Evolutionary conservation across 192 early-diverging fungal species (phyloP).

Genomic region (Endogone sp.): DNA sequence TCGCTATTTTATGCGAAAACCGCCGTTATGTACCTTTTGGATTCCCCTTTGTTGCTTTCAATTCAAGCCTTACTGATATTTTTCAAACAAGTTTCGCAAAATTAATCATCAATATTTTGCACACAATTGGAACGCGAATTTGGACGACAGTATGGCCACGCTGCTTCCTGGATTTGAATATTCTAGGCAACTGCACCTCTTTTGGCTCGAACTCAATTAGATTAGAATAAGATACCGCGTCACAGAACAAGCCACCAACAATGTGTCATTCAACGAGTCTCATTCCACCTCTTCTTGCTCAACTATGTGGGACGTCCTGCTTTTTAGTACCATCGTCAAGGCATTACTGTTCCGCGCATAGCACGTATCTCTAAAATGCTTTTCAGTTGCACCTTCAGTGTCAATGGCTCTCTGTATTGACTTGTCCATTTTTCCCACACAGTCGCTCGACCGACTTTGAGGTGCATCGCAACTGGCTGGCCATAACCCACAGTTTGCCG

Average conservation of each 20-base stretch:
- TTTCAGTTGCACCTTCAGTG: background rate
- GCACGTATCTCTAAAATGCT: constrained; percentile 31
- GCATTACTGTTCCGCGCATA: constrained; percentile 73
- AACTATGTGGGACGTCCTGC: constrained; percentile 25
- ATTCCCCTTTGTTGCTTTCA: too few relatives aligned
- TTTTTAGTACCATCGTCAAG: constrained; percentile 37
- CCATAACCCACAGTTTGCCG: constrained; percentile 85
- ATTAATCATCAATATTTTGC: too few relatives aligned
- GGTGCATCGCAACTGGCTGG: constrained; percentile 97
- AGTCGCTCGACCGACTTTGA: constrained; percentile 97
- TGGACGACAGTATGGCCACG: too few relatives aligned
- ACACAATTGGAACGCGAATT: too few relatives aligned
- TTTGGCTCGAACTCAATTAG: too few relatives aligned
- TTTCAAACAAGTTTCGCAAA: too few relatives aligned
- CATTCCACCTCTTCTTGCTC: background rate
- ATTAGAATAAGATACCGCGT: too few relatives aligned
- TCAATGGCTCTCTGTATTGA: background rate
- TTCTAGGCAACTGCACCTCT: too few relatives aligned
- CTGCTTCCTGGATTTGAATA: too few relatives aligned
- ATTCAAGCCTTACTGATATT: too few relatives aligned
- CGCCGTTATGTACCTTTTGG: too few relatives aligned
- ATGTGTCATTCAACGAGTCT: background rate
- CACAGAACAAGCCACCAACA: background rate
- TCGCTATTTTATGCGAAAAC: too few relatives aligned
- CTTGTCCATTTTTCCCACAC: constrained; percentile 1